Percentiles rank a stretch among this genome's conserved stretches.
Conservation (phyloP, 345 rosid species). For the thale cress (Arabidopsis thaliana) region TAIR10.1 NC_003071.7:16344501-16345000, state of each 20-base stretch:
- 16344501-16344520: constrained; percentile 73
- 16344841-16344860: constrained; percentile 88
- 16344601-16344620: constrained; percentile 65
- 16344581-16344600: constrained; percentile 53
- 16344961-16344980: constrained; percentile 91
- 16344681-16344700: constrained; percentile 71
- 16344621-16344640: constrained; percentile 84
- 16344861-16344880: constrained; percentile 88
- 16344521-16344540: constrained; percentile 87
- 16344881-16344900: constrained; percentile 75
- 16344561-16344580: constrained; percentile 70
- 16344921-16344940: constrained; percentile 80
- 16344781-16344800: constrained; percentile 86
- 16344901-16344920: constrained; percentile 75
- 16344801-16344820: constrained; percentile 91
- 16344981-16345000: constrained; percentile 80
- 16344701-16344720: constrained; percentile 78
- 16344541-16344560: constrained; percentile 71
- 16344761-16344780: constrained; percentile 75
- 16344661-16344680: constrained; percentile 76
- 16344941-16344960: constrained; percentile 94
- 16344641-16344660: constrained; percentile 84
- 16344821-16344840: constrained; percentile 82
- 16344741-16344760: constrained; percentile 68
- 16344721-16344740: constrained; percentile 89